Base-by-base conservation (phyloP, 441 rosid species). In the Bruguiera hainesii region DNA sequence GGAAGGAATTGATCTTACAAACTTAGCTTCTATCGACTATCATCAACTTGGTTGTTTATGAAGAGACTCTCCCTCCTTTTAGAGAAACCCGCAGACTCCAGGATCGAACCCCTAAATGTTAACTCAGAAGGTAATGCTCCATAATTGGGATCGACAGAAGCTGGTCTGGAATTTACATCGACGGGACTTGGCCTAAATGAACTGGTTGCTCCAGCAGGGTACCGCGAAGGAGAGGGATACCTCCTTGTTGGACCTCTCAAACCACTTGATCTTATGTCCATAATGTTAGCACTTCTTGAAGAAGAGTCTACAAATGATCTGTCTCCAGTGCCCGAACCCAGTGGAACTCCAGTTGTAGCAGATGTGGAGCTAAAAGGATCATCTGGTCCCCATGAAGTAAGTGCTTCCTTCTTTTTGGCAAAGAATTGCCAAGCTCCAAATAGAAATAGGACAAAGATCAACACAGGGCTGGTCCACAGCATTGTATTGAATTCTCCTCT, bases 361-460 rank as follows among this genome's bases (percentile, higher is more conserved):
- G 87, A 63, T 18, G 85, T 58, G 1, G 90, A 82, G 64, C 75
- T 79, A 35, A 92, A 95, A 13, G 96, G 97, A 68, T 95, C 97
- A 55, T 90, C 93, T 0, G 95, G 87, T 67, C 98, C 99, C 96
- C 97, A 92, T 0, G 96, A 89, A 0, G 93, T 90, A 37, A 90
- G 86, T 0, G 89, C 87, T 56, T 90, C 98, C 78, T 95, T 92
- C 87, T 95, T 95, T 91, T 92, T 92, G 15, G 99, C 93, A 28
- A 95, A 95, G 71, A 95, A 90, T 59, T 90, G 91, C 97, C 99
- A 95, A 7, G 96, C 93, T 51, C 85, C 95, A 26, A 92, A 90
- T n/a, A 95, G 78, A 80, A 95, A 89, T 63, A 90, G 75, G 67
- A 95, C 69, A 76, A 95, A 92, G 68, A 95, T 81, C 75, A 92